Percentiles rank a stretch among this genome's conserved stretches.
These are phyloP conservation scores for Xylariaceae sp. DNA, from an alignment of 2,329 filamentous ascomycete species.

Conservation along the genomic window DNA sequence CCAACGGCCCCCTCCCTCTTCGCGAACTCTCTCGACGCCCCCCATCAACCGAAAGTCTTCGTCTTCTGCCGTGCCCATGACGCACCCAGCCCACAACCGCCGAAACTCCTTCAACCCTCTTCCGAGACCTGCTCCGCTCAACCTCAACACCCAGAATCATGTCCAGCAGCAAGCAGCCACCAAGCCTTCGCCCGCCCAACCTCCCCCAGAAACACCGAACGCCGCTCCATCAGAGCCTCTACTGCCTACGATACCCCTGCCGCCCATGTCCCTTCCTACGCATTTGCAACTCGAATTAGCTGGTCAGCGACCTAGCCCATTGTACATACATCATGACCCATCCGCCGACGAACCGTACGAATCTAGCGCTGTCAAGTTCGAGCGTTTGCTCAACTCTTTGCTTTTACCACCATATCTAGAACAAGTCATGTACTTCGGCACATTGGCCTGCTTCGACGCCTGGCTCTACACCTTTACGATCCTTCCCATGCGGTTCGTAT, in stretches of 20 bases:
- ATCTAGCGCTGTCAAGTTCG: slow-evolving; percentile 86
- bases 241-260: slow-evolving; percentile 56
- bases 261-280: slow-evolving; percentile 65
- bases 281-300: slow-evolving; percentile 64
- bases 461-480: slow-evolving; percentile 98
- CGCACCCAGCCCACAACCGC: slow-evolving; percentile 36
- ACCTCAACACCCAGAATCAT: slow-evolving; percentile 36
- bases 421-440: slow-evolving; percentile 80
- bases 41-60: slow-evolving; percentile 43
- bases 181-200: slow-evolving; percentile 17
- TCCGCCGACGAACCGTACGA: slow-evolving; percentile 72
- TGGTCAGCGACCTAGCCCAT: slow-evolving; percentile 58
- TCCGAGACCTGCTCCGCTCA: slow-evolving; percentile 42
- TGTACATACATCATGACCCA: slow-evolving; percentile 63
- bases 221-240: slow-evolving; percentile 46
- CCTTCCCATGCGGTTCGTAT: slow-evolving; percentile 80
- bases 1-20: slow-evolving; percentile 35
- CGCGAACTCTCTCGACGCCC: slow-evolving; percentile 52
- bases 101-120: slow-evolving; percentile 51
- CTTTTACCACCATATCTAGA: slow-evolving; percentile 80
- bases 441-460: slow-evolving; percentile 86
- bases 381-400: slow-evolving; percentile 86
- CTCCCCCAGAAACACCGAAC: slow-evolving; percentile 23
- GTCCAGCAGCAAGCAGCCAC: neutral
- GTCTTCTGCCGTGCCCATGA: slow-evolving; percentile 31